A percentile compares a stretch with the other conserved stretches of the same genome.
These are phyloP conservation scores for Trichocladium antarcticum DNA, from an alignment of 495 filamentous ascomycete genomes.

Conservation along the genomic window DNA sequence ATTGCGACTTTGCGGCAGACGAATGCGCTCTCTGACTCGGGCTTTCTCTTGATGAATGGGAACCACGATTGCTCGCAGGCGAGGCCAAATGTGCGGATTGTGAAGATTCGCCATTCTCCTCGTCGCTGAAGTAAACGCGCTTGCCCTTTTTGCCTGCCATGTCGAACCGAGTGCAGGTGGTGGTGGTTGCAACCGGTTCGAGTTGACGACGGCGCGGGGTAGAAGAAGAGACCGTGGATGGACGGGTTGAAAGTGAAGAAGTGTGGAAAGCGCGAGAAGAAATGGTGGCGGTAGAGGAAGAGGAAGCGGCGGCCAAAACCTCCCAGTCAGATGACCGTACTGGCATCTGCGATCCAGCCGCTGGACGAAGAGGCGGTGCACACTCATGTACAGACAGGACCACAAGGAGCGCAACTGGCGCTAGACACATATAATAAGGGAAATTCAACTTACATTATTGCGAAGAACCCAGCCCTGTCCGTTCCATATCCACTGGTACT, in stretches of 20 bases:
- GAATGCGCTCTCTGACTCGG: background rate
- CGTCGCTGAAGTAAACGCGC: background rate
- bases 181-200: background rate
- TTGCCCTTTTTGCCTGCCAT: background rate
- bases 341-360: too few species aligned
- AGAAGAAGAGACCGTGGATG: background rate
- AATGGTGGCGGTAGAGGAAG: background rate
- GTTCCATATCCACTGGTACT: slow-evolving; percentile 28
- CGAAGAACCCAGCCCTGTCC: slow-evolving; percentile 23
- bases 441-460: slow-evolving; percentile 17
- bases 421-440: too few species aligned
- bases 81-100: too few species aligned
- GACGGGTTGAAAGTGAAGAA: slow-evolving; percentile 2
- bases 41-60: background rate
- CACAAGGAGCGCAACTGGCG: too few species aligned
- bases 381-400: background rate
- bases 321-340: too few species aligned
- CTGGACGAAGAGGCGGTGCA: background rate
- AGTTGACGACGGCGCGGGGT: background rate
- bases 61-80: background rate
- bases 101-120: background rate
- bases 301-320: too few species aligned
- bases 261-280: background rate
- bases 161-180: background rate
- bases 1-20: background rate